Conservation (phyloP, 371 early-diverging fungal species). For the Mortierella sp. region DNA sequence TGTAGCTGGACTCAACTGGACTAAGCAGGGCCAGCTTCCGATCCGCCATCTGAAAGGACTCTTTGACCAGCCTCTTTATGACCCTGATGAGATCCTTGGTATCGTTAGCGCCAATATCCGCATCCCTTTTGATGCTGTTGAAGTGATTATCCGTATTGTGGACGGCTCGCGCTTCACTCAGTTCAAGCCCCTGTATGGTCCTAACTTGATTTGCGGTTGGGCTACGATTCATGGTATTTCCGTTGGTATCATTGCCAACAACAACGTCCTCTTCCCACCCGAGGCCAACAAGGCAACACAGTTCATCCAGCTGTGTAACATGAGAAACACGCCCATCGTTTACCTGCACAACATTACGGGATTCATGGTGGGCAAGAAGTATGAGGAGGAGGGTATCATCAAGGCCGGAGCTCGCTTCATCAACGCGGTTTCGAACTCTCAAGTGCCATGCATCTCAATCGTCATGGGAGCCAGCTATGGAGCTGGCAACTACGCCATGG, state of each 20-base stretch:
- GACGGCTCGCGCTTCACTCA: slow-evolving; percentile 73
- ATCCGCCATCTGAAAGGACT: slow-evolving; percentile 58
- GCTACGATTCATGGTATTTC: slow-evolving; percentile 76
- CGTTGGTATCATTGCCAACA: slow-evolving; percentile 80
- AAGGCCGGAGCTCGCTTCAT: slow-evolving; percentile 82
- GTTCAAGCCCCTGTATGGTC: slow-evolving; percentile 78
- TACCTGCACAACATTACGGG: slow-evolving; percentile 84
- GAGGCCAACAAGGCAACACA: slow-evolving; percentile 84
- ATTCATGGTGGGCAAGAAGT: slow-evolving; percentile 83
- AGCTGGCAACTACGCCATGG: slow-evolving; percentile 86
- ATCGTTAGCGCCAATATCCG: slow-evolving; percentile 75
- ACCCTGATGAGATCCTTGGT: slow-evolving; percentile 71
- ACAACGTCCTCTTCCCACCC: slow-evolving; percentile 76
- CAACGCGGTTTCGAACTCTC: slow-evolving; percentile 81
- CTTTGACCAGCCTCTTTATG: slow-evolving; percentile 70
- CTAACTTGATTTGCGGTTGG: slow-evolving; percentile 74
- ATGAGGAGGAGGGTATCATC: slow-evolving; percentile 83
- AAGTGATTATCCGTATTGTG: slow-evolving; percentile 74
- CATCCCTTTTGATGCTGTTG: slow-evolving; percentile 75
- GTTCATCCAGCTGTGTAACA: slow-evolving; percentile 81
- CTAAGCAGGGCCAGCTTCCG: slow-evolving; percentile 66
- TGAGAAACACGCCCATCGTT: slow-evolving; percentile 73
- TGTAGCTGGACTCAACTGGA: slow-evolving; percentile 72
- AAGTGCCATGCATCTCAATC: slow-evolving; percentile 79
- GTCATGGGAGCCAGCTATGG: slow-evolving; percentile 84